phyloP scores from a whole-genome alignment of 208 protist species.

The Balamuthia mandrillaris region DNA sequence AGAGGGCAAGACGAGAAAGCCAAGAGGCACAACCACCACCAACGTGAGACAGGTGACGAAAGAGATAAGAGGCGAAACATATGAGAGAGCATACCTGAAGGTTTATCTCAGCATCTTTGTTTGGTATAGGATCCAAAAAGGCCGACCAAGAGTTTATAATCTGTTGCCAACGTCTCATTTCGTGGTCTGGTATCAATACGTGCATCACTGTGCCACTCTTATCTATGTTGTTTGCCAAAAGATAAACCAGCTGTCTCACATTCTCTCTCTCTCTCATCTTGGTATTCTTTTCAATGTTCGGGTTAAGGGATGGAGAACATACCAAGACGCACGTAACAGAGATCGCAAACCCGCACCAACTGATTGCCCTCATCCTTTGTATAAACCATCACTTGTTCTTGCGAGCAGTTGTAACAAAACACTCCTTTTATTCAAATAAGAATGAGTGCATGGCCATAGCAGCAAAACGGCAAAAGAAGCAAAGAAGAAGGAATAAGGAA shows the following conservation, averaged over 20 bases:
- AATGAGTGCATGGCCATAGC: too few relatives aligned
- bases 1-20: background rate
- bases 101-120: background rate
- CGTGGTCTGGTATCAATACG: background rate
- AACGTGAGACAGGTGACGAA: too few relatives aligned
- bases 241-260: background rate
- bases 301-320: background rate
- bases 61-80: background rate
- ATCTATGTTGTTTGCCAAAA: background rate
- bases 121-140: background rate
- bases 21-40: too few relatives aligned
- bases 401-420: constrained; percentile 21
- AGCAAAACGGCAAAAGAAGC: too few relatives aligned
- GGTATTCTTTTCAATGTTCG: background rate
- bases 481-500: too few relatives aligned
- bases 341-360: constrained; percentile 9
- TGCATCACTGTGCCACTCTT: background rate
- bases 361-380: background rate
- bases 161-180: constrained; percentile 15
- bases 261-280: background rate
- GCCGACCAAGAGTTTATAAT: background rate
- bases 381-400: background rate
- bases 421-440: too few relatives aligned
- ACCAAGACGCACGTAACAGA: background rate
- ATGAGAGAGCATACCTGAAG: background rate